A percentile compares a stretch with the other conserved stretches of the same genome.
phyloP scores from a whole-genome alignment of 2,329 filamentous ascomycete species.

The Rhynchosporium secalis region DNA sequence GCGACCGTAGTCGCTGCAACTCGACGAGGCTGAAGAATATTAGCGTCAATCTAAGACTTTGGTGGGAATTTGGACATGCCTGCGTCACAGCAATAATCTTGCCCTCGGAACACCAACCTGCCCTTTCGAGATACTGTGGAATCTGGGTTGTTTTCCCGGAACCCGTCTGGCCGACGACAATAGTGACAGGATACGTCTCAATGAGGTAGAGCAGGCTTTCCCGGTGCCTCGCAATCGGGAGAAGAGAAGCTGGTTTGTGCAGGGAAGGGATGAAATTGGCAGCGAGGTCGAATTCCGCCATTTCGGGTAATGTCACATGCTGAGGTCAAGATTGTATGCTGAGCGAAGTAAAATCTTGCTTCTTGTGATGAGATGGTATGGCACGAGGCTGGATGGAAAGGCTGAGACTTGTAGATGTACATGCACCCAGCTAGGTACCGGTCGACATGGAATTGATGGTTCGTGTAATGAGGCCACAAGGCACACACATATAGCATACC shows the following conservation, averaged over 20 bases:
- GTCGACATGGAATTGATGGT: too few species aligned
- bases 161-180: conserved; percentile 91
- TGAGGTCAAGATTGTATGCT: background rate
- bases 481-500: too few species aligned
- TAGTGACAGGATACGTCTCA: conserved; percentile 80
- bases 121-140: conserved; percentile 84
- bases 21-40: conserved; percentile 66
- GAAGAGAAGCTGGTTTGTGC: conserved; percentile 78
- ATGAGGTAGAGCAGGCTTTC: conserved; percentile 81
- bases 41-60: conserved; percentile 11
- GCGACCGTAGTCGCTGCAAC: conserved; percentile 92
- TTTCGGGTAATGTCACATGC: conserved; percentile 29
- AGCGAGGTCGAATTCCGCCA: conserved; percentile 55
- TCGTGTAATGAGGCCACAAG: too few species aligned
- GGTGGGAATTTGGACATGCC: conserved; percentile 50
- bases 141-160: conserved; percentile 96
- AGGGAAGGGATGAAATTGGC: conserved; percentile 73
- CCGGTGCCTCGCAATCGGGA: conserved; percentile 84
- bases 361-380: background rate
- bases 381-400: conserved; percentile 10
- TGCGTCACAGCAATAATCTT: conserved; percentile 88
- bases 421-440: too few species aligned
- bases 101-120: conserved; percentile 83
- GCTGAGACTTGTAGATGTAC: background rate
- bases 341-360: background rate